phyloP scores from a whole-genome alignment of 768 basidiomycete species.

The Fomitopsis pulvina region DNA sequence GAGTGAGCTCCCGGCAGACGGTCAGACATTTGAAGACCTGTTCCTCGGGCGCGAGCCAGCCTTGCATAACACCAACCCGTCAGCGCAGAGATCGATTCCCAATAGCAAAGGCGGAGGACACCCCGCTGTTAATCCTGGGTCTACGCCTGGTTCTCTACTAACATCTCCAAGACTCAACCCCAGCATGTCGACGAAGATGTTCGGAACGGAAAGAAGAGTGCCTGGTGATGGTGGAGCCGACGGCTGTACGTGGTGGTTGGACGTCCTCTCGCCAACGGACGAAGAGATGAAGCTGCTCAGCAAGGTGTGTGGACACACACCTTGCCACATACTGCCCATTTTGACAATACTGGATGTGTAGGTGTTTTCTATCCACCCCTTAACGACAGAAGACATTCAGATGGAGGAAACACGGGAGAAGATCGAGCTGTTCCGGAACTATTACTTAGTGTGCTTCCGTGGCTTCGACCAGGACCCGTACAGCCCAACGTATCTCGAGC shows the following conservation, averaged over 20 bases:
- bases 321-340: neutral
- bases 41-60: constrained; percentile 48
- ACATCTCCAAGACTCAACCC: constrained; percentile 11
- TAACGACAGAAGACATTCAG: constrained; percentile 98
- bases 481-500: constrained; percentile 94
- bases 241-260: constrained; percentile 93
- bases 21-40: constrained; percentile 87
- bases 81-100: constrained; percentile 1
- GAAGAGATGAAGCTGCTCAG: constrained; percentile 97
- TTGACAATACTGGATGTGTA: constrained; percentile 22
- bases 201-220: constrained; percentile 8
- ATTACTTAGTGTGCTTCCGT: constrained; percentile 98
- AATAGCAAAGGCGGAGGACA: neutral
- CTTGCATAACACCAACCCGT: neutral
- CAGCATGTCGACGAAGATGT: constrained; percentile 3
- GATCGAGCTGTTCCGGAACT: constrained; percentile 97
- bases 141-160: constrained; percentile 8
- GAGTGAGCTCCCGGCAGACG: constrained; percentile 89
- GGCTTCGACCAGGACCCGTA: constrained; percentile 99
- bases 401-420: constrained; percentile 99
- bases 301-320: constrained; percentile 54
- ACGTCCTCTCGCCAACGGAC: constrained; percentile 89
- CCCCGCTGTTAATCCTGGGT: neutral
- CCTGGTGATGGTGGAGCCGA: constrained; percentile 41
- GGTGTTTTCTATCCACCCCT: constrained; percentile 96